These are phyloP conservation scores for Canavalia gladiata DNA, from an alignment of 306 rosid species.

Conservation along the genomic window DNA sequence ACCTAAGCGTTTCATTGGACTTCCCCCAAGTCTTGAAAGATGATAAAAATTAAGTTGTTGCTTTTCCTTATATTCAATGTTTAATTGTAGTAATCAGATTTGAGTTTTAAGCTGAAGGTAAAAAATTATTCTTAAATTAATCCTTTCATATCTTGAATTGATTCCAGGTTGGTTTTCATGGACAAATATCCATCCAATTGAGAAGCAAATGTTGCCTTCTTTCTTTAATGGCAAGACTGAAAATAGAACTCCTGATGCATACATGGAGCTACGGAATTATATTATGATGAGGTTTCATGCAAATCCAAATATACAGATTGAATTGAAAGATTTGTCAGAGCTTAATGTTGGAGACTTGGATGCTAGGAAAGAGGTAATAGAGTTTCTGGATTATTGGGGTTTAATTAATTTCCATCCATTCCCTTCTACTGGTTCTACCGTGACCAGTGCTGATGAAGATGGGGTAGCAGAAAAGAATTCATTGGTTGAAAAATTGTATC, in stretches of 20 bases:
- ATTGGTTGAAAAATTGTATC: constrained; percentile 70
- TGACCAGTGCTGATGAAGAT: constrained; percentile 49
- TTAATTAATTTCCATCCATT: constrained; percentile 81
- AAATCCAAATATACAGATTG: constrained; percentile 62
- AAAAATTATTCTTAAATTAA: background rate
- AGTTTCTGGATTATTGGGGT: constrained; percentile 87
- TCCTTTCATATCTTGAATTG: constrained; percentile 24
- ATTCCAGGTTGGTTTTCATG: constrained; percentile 86
- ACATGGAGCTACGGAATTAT: constrained; percentile 74
- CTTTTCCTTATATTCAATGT: background rate
- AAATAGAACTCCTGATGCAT: constrained; percentile 57
- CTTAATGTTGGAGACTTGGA: constrained; percentile 71
- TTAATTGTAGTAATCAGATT: constrained; percentile 3
- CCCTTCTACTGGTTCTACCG: constrained; percentile 52
- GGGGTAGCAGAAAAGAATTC: constrained; percentile 56
- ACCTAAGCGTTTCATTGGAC: background rate
- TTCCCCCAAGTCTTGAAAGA: background rate
- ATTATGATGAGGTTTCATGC: constrained; percentile 70
- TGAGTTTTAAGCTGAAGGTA: background rate
- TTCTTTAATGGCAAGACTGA: constrained; percentile 75
- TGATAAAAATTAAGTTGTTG: background rate
- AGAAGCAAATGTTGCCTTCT: constrained; percentile 68
- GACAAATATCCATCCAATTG: constrained; percentile 68
- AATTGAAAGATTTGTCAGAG: constrained; percentile 70
- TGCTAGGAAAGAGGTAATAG: constrained; percentile 79